Conservation (phyloP, 257 asterid genomes). For the Solanum clarkiae region DNA sequence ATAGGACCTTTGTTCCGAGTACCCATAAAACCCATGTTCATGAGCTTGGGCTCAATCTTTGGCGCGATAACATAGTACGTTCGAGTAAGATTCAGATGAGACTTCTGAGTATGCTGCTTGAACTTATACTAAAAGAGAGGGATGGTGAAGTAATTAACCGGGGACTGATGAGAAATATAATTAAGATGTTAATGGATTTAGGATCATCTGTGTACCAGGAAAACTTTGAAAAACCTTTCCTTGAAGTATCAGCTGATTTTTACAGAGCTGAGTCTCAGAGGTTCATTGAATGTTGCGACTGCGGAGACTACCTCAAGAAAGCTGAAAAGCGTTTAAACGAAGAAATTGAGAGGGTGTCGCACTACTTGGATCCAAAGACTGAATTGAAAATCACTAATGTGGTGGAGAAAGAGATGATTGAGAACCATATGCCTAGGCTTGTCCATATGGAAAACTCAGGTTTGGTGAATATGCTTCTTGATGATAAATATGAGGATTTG, state of each 20-base stretch:
- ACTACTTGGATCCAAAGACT: slow-evolving; percentile 64
- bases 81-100: slow-evolving; percentile 55
- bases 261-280: slow-evolving; percentile 82
- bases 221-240: slow-evolving; percentile 76
- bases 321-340: slow-evolving; percentile 75
- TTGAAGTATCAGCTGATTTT: slow-evolving; percentile 76
- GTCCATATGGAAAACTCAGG: slow-evolving; percentile 91
- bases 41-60: slow-evolving; percentile 85
- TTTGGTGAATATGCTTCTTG: slow-evolving; percentile 68
- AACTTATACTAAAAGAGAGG: slow-evolving; percentile 53
- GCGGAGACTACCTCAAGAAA: slow-evolving; percentile 76
- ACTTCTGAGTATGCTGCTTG: slow-evolving; percentile 67
- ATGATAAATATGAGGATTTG: slow-evolving; percentile 68
- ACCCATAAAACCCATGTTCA: slow-evolving; percentile 58
- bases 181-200: slow-evolving; percentile 77
- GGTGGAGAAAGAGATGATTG: slow-evolving; percentile 83
- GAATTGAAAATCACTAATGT: slow-evolving; percentile 64
- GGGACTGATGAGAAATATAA: slow-evolving; percentile 75
- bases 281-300: slow-evolving; percentile 71
- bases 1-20: slow-evolving; percentile 65
- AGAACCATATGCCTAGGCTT: slow-evolving; percentile 73
- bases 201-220: slow-evolving; percentile 79
- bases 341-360: slow-evolving; percentile 82
- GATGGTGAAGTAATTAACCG: slow-evolving; percentile 78
- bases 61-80: slow-evolving; percentile 77